phyloP scores from a whole-genome alignment of 176 grass and related monocot species.

The Cenchrus purpureus region DNA sequence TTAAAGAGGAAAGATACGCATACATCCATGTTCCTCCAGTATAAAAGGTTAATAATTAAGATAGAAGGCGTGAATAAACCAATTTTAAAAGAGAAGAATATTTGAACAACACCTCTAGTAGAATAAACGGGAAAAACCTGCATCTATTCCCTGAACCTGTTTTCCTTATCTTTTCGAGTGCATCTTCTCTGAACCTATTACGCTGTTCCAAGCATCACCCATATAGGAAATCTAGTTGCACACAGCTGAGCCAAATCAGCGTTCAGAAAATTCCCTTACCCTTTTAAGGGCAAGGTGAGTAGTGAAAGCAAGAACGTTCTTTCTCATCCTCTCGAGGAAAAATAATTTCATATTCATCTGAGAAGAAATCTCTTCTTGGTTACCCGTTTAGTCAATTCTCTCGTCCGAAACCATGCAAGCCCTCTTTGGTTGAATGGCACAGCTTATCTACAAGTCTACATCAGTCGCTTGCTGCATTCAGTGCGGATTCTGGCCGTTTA shows the following conservation, averaged over 20 bases:
- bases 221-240: not conserved
- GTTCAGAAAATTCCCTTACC: not conserved
- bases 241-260: not conserved
- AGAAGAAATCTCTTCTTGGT: not conserved
- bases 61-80: not conserved
- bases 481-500: not conserved
- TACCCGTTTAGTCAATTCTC: not conserved
- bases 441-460: not conserved
- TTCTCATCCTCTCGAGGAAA: not conserved
- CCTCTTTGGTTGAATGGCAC: not conserved
- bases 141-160: too few species aligned
- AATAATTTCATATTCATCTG: not conserved
- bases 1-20: not conserved
- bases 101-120: not conserved
- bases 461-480: slow-evolving; percentile 10
- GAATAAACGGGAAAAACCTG: not conserved
- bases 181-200: not conserved
- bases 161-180: too few species aligned
- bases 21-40: not conserved
- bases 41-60: not conserved
- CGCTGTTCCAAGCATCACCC: not conserved
- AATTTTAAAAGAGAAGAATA: not conserved
- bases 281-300: too few species aligned
- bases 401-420: not conserved
- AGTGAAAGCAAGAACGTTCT: too few species aligned